Conservation (phyloP, 169 alveolate species). For the Eimeria necatrix region DNA sequence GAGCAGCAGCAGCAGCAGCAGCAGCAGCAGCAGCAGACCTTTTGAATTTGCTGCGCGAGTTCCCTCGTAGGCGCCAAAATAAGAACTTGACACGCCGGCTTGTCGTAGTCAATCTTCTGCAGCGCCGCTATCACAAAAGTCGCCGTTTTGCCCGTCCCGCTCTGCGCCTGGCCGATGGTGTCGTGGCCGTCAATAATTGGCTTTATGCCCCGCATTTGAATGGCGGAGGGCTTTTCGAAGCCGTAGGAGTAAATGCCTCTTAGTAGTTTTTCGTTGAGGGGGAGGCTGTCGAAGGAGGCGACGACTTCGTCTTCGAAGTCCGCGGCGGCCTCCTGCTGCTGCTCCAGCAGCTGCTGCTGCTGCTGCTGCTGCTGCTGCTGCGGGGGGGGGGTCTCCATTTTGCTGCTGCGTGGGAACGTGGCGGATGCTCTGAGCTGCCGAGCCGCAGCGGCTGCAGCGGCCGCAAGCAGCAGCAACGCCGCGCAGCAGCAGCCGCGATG, state of each 20-base stretch:
- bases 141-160: conserved; percentile 99
- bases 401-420: too few species aligned
- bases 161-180: conserved; percentile 99
- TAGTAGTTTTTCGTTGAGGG: conserved; percentile 95
- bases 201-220: conserved; percentile 98
- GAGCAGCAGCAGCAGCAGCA: too few species aligned
- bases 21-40: conserved; percentile 86
- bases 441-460: too few species aligned
- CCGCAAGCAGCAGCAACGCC: too few species aligned
- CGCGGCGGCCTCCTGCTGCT: conserved; percentile 90
- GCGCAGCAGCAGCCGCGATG: too few species aligned
- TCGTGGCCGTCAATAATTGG: conserved; percentile 99
- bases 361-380: conserved; percentile 39
- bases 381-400: not conserved
- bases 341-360: conserved; percentile 14
- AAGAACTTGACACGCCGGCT: conserved; percentile 96
- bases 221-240: conserved; percentile 99
- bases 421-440: too few species aligned
- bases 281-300: conserved; percentile 97
- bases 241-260: conserved; percentile 99
- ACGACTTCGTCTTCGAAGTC: conserved; percentile 96
- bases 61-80: conserved; percentile 99
- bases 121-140: conserved; percentile 98
- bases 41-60: conserved; percentile 98
- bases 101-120: conserved; percentile 93